Percentiles rank a stretch among this genome's conserved stretches.
Conservation (phyloP, 169 alveolate species). For the Amoebophrya sp. region DNA sequence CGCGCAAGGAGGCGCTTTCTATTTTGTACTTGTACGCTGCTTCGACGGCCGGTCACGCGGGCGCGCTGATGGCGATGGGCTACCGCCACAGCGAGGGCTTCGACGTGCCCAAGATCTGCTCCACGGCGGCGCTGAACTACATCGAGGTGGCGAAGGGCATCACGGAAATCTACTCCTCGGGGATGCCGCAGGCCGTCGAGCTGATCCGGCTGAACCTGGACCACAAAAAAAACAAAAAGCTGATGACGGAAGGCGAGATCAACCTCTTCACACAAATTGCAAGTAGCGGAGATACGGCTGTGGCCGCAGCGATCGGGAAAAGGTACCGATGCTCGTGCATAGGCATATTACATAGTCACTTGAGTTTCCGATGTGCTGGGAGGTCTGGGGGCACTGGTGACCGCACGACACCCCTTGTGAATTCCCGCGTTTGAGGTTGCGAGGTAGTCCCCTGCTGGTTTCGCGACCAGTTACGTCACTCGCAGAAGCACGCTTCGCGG, state of each 20-base stretch:
- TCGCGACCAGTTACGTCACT: too few species aligned
- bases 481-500: too few species aligned
- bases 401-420: too few species aligned
- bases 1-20: constrained; percentile 13
- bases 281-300: constrained; percentile 26
- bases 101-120: constrained; percentile 16
- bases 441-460: too few species aligned
- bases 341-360: neutral
- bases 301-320: constrained; percentile 32
- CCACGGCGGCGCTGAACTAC: constrained; percentile 37
- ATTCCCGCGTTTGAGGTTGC: too few species aligned
- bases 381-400: too few species aligned
- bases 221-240: constrained; percentile 17
- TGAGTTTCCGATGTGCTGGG: too few species aligned
- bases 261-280: constrained; percentile 33
- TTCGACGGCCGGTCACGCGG: constrained; percentile 32
- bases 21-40: constrained; percentile 30
- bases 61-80: constrained; percentile 39
- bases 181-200: constrained; percentile 45
- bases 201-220: constrained; percentile 35
- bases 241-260: constrained; percentile 24
- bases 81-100: constrained; percentile 32
- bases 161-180: constrained; percentile 32
- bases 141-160: constrained; percentile 34
- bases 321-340: neutral